phyloP scores from a whole-genome alignment of 176 grass and related monocot species.

The barley (Hordeum vulgare) region MorexV3_pseudomolecules_assembly NC_058519.1:423509105-423509604 shows the following conservation, averaged over 20 bases:
- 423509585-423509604: not conserved
- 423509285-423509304: not conserved
- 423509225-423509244: not conserved
- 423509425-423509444: not conserved
- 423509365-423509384: not conserved
- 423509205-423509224: not conserved
- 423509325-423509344: not conserved
- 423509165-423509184: slow-evolving; percentile 14
- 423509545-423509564: not conserved
- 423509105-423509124: not conserved
- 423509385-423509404: not conserved
- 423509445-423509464: not conserved
- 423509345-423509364: not conserved
- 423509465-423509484: not conserved
- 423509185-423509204: slow-evolving; percentile 54
- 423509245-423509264: not conserved
- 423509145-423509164: slow-evolving; percentile 28
- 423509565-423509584: not conserved
- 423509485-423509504: not conserved
- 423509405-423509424: not conserved
- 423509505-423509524: not conserved
- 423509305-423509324: not conserved
- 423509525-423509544: not conserved
- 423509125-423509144: not conserved
- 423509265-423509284: not conserved